Conservation (phyloP, 805 yeast genomes). For the Metschnikowia cerradonensis region DNA sequence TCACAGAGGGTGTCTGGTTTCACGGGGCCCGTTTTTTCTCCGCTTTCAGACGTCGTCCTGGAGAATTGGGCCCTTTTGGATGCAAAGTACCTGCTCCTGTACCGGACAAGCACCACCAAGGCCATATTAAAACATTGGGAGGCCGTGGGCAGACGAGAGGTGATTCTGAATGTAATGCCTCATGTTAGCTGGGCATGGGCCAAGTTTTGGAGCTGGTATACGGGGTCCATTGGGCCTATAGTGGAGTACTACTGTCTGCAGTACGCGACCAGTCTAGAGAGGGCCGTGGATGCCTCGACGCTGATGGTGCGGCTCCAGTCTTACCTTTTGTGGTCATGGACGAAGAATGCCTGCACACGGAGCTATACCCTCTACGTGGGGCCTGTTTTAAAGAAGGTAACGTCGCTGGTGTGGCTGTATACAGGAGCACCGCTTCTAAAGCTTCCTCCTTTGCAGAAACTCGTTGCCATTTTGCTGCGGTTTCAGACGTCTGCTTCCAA, state of each 20-base stretch:
- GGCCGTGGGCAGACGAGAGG: background rate
- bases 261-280: constrained; percentile 9
- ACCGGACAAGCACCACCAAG: background rate
- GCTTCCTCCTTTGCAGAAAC: background rate
- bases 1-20: background rate
- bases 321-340: constrained; percentile 2
- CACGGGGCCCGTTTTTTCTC: constrained; percentile 1
- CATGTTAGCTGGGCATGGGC: background rate
- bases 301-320: background rate
- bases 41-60: background rate
- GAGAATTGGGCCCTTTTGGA: constrained; percentile 5
- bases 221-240: constrained; percentile 8
- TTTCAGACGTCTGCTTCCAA: constrained; percentile 8
- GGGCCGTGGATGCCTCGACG: constrained; percentile 6
- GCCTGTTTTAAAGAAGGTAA: background rate
- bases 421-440: background rate
- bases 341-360: background rate
- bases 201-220: constrained; percentile 1
- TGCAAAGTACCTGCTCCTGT: constrained; percentile 5
- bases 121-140: background rate
- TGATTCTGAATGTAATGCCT: background rate
- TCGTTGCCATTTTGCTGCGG: background rate
- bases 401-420: background rate
- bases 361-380: background rate
- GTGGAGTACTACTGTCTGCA: constrained; percentile 11